phyloP scores from a whole-genome alignment of 1,284 basidiomycete species.

The Apiotrichum sp. region DNA sequence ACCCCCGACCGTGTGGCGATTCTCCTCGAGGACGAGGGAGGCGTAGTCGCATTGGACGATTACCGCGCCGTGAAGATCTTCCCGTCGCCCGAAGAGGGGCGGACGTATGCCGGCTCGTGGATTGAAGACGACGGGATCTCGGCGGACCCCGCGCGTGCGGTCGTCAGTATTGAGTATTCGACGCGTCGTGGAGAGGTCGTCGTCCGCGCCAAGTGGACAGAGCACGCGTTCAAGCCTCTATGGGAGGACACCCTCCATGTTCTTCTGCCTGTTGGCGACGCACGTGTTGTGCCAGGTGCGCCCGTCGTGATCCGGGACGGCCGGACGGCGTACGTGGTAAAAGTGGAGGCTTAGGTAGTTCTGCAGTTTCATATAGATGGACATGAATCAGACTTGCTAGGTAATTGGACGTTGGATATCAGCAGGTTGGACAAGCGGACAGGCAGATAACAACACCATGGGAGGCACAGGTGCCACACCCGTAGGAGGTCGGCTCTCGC shows the following conservation, averaged over 20 bases:
- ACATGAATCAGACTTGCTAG: too few relatives aligned
- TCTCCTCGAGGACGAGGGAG: conserved; percentile 41
- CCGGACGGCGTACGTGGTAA: conserved; percentile 6
- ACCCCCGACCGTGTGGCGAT: conserved; percentile 45
- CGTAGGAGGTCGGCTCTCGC: too few relatives aligned
- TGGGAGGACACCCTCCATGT: conserved; percentile 44
- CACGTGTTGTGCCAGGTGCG: conserved; percentile 22
- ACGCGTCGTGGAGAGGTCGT: conserved; percentile 22
- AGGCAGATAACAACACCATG: too few relatives aligned
- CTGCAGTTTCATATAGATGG: too few relatives aligned
- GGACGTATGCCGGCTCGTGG: conserved; percentile 34
- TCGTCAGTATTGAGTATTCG: conserved; percentile 37
- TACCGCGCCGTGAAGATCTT: conserved; percentile 48
- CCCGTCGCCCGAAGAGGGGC: conserved; percentile 18
- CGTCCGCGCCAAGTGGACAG: conserved; percentile 32
- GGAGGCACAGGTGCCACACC: too few relatives aligned
- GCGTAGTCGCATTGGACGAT: conserved; percentile 45
- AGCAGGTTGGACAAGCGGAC: too few relatives aligned
- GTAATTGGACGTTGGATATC: too few relatives aligned
- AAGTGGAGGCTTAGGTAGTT: neutral
- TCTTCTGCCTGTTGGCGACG: conserved; percentile 41
- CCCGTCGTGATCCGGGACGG: conserved; percentile 20
- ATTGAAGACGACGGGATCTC: conserved; percentile 49
- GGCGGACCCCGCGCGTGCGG: conserved; percentile 30
- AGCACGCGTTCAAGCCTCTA: conserved; percentile 42